Conservation (phyloP, 2,329 filamentous ascomycete species). For the Beauveria varroae region DNA sequence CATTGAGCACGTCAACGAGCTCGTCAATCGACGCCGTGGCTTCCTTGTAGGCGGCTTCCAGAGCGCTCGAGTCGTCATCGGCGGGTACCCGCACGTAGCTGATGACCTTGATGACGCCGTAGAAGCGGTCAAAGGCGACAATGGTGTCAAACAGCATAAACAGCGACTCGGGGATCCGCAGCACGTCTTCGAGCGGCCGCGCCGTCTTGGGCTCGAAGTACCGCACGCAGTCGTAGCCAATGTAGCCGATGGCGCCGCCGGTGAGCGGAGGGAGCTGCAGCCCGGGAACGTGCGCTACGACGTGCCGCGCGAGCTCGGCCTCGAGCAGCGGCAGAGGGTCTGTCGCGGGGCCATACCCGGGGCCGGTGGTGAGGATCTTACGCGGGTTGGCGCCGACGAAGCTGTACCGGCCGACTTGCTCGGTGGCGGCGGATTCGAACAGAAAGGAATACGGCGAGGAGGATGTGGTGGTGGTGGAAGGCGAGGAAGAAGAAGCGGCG, state of each 20-base stretch:
- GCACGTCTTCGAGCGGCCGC: slow-evolving; percentile 77
- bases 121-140: slow-evolving; percentile 80
- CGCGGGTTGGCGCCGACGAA: slow-evolving; percentile 77
- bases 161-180: slow-evolving; percentile 83
- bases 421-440: slow-evolving; percentile 90
- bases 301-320: slow-evolving; percentile 67
- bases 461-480: slow-evolving; percentile 18
- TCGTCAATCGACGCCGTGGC: slow-evolving; percentile 57
- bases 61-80: slow-evolving; percentile 20
- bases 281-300: slow-evolving; percentile 76
- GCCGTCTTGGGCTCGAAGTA: slow-evolving; percentile 98
- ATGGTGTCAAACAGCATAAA: slow-evolving; percentile 98
- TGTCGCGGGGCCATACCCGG: slow-evolving; percentile 73
- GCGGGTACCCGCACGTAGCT: slow-evolving; percentile 66
- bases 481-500: slow-evolving; percentile 40
- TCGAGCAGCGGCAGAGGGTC: slow-evolving; percentile 83
- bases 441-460: slow-evolving; percentile 77
- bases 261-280: slow-evolving; percentile 78
- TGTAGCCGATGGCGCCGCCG: slow-evolving; percentile 90
- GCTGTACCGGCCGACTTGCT: slow-evolving; percentile 90
- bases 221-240: slow-evolving; percentile 93
- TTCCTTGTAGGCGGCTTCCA: slow-evolving; percentile 53
- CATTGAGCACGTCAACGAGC: slow-evolving; percentile 64
- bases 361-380: slow-evolving; percentile 82
- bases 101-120: slow-evolving; percentile 45